These are phyloP conservation scores for Pseudotulostoma volvatum DNA, from an alignment of 495 filamentous ascomycete genomes.

Conservation along the genomic window DNA sequence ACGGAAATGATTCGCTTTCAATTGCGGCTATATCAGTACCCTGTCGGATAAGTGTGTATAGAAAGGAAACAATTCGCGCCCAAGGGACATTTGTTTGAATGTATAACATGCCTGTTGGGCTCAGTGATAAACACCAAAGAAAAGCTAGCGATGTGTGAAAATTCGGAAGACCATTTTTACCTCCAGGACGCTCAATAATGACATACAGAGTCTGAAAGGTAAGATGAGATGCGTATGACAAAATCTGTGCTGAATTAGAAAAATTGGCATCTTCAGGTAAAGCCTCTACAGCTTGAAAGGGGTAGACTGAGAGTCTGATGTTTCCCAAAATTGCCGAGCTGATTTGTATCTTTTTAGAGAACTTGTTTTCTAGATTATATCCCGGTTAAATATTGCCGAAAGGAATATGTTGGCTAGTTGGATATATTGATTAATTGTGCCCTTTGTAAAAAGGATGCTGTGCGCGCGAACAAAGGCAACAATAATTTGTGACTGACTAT, in stretches of 20 bases:
- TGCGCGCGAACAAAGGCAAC: too few species aligned
- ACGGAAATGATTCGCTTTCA: constrained; percentile 35
- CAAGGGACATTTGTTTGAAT: constrained; percentile 49
- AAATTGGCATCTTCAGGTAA: too few species aligned
- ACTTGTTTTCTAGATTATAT: too few species aligned
- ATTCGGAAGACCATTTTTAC: constrained; percentile 48
- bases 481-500: constrained; percentile 19
- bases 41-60: constrained; percentile 45
- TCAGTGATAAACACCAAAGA: constrained; percentile 39
- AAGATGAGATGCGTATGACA: constrained; percentile 29
- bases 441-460: constrained; percentile 46
- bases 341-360: too few species aligned
- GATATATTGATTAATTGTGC: constrained; percentile 30
- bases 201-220: constrained; percentile 32
- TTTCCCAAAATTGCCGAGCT: too few species aligned
- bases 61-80: constrained; percentile 40
- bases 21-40: constrained; percentile 28
- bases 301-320: too few species aligned
- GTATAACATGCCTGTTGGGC: constrained; percentile 31
- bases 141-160: constrained; percentile 57
- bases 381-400: too few species aligned
- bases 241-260: too few species aligned
- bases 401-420: constrained; percentile 31
- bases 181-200: constrained; percentile 40
- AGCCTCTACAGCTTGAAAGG: too few species aligned